Conservation (phyloP, 2,329 filamentous ascomycete species). For the Ascocoryne sarcoides region DNA sequence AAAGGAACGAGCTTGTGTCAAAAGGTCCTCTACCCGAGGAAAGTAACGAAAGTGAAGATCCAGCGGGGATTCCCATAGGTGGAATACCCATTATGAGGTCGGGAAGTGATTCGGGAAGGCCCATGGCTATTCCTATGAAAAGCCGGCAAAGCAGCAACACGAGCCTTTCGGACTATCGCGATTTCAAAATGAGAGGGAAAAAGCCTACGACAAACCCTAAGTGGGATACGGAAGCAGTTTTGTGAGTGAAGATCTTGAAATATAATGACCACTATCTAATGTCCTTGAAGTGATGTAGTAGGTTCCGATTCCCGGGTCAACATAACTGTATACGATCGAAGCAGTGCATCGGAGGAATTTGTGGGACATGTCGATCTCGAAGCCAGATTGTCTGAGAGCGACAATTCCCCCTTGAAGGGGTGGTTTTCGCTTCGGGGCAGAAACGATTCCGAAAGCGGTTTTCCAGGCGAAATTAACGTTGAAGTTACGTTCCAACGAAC, state of each 20-base stretch:
- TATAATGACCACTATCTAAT: constrained; percentile 10
- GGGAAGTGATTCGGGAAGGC: constrained; percentile 71
- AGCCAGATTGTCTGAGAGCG: constrained; percentile 54
- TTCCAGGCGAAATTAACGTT: constrained; percentile 77
- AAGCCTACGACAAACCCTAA: constrained; percentile 70
- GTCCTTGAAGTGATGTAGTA: constrained; percentile 70
- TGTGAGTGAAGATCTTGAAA: constrained; percentile 53
- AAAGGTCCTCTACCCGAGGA: constrained; percentile 62
- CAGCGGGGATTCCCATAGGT: constrained; percentile 45
- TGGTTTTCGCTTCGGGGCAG: constrained; percentile 81
- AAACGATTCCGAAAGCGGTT: constrained; percentile 65
- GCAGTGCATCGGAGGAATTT: constrained; percentile 76
- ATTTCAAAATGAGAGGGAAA: constrained; percentile 47
- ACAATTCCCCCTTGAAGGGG: constrained; percentile 64
- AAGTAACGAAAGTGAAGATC: constrained; percentile 51
- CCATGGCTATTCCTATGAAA: constrained; percentile 90
- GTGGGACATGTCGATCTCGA: constrained; percentile 82
- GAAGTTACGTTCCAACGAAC: constrained; percentile 78
- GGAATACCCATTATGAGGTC: constrained; percentile 57
- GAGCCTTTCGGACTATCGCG: constrained; percentile 59
- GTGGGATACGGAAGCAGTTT: constrained; percentile 92
- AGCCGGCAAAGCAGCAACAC: constrained; percentile 96
- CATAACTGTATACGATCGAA: constrained; percentile 84
- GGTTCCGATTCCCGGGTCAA: constrained; percentile 85
- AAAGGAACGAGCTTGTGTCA: constrained; percentile 93